Conservation (phyloP, 129 eudicot species). For the Rutidosis leptorrhynchoides region DNA sequence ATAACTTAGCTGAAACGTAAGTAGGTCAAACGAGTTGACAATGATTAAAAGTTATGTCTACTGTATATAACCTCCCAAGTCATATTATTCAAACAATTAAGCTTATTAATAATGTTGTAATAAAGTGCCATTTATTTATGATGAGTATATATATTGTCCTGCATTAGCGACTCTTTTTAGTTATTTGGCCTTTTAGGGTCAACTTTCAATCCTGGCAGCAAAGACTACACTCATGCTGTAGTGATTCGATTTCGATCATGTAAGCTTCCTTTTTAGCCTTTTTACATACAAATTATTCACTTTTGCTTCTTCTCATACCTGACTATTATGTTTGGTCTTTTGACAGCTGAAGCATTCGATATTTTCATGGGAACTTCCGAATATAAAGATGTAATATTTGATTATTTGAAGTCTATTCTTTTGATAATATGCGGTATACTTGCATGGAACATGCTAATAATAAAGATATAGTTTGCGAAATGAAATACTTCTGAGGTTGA, state of each 20-base stretch:
- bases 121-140: neutral
- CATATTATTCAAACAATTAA: neutral
- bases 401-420: constrained; percentile 24
- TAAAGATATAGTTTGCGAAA: constrained; percentile 2
- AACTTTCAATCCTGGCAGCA: constrained; percentile 45
- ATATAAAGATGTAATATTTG: constrained; percentile 56
- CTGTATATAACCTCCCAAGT: neutral
- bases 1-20: too few relatives aligned
- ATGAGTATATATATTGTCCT: neutral
- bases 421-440: constrained; percentile 1
- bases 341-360: constrained; percentile 73
- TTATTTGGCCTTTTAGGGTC: constrained; percentile 46
- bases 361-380: constrained; percentile 82
- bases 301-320: constrained; percentile 2
- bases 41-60: too few relatives aligned
- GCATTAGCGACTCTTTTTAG: constrained; percentile 2
- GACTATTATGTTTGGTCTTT: constrained; percentile 23
- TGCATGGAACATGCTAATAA: neutral
- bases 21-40: neutral
- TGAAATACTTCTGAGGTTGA: neutral
- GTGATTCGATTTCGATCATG: constrained; percentile 87
- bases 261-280: constrained; percentile 36
- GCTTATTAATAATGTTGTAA: neutral
- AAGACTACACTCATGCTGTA: constrained; percentile 67
- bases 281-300: constrained; percentile 7